phyloP scores from a whole-genome alignment of 257 asterid species.

The Solanum bukasovii region DNA sequence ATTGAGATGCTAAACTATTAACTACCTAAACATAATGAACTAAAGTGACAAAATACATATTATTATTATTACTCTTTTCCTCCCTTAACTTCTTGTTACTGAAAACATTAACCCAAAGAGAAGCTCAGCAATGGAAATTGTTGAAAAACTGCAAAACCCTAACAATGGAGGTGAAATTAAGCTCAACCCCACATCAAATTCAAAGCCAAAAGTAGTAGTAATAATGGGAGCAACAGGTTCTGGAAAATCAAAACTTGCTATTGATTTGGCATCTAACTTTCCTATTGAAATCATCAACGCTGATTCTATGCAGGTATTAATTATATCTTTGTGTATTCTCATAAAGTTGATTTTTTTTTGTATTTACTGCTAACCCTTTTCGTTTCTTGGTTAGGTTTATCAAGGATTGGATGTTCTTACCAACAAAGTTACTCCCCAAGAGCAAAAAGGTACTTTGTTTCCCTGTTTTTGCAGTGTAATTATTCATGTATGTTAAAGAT shows the following conservation, averaged over 20 bases:
- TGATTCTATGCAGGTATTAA: slow-evolving; percentile 86
- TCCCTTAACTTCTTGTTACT: neutral
- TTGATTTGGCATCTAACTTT: slow-evolving; percentile 72
- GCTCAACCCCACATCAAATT: neutral
- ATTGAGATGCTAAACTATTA: neutral
- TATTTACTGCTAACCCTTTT: neutral
- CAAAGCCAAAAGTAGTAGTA: slow-evolving; percentile 63
- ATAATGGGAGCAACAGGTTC: slow-evolving; percentile 80
- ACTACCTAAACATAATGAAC: neutral
- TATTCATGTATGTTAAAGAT: neutral
- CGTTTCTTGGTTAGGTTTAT: slow-evolving; percentile 38
- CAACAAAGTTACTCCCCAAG: slow-evolving; percentile 63
- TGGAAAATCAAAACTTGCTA: slow-evolving; percentile 81
- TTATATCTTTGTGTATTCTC: neutral
- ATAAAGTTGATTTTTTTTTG: neutral
- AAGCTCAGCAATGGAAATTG: neutral
- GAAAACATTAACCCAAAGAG: neutral
- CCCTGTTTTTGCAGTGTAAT: neutral
- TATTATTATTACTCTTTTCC: neutral
- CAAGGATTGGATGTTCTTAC: slow-evolving; percentile 81
- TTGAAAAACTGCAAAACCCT: neutral
- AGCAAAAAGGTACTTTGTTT: slow-evolving; percentile 52
- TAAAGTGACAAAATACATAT: neutral
- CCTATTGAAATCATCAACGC: slow-evolving; percentile 81
- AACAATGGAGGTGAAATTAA: neutral